These are phyloP conservation scores for Bacterosira constricta DNA, from an alignment of 108 stramenopile species.

Conservation along the genomic window DNA sequence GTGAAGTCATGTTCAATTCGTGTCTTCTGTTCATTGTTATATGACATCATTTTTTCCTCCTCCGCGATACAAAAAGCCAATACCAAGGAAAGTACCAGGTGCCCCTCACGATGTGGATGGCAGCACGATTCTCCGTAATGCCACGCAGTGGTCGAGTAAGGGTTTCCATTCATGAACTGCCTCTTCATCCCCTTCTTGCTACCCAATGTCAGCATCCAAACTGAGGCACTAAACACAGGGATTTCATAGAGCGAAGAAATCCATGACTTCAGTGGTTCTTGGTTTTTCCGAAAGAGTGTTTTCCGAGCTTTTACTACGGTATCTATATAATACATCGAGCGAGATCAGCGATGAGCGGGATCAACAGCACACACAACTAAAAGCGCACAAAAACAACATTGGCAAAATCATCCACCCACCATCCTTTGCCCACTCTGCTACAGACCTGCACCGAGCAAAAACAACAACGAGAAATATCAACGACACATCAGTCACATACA, in stretches of 20 bases:
- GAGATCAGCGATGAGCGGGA: no score
- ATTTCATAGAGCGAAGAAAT: conserved; percentile 39
- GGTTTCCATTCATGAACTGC: conserved; percentile 18
- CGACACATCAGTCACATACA: no score
- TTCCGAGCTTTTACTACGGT: no score
- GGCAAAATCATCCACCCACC: no score
- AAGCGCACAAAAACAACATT: no score
- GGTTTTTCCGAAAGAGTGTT: conserved; percentile 18
- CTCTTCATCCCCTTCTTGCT: conserved; percentile 19
- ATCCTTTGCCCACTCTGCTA: no score
- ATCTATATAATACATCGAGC: no score
- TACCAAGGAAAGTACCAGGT: conserved; percentile 25
- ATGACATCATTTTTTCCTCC: conserved; percentile 28
- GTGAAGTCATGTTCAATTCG: conserved; percentile 38
- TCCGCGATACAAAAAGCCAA: conserved; percentile 32
- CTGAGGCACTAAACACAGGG: conserved; percentile 31
- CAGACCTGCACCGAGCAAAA: no score
- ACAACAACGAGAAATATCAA: no score
- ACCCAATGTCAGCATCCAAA: conserved; percentile 47
- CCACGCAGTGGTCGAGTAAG: conserved; percentile 19
- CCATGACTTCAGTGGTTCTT: conserved; percentile 35
- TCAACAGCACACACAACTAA: no score
- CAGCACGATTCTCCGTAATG: conserved; percentile 40
- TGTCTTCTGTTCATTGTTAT: background rate
- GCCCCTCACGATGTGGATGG: conserved; percentile 25